A percentile compares a stretch with the other conserved stretches of the same genome.
Evolutionary conservation across 108 stramenopile genomes (phyloP).

Genomic region (Nitzschia sp.): DNA sequence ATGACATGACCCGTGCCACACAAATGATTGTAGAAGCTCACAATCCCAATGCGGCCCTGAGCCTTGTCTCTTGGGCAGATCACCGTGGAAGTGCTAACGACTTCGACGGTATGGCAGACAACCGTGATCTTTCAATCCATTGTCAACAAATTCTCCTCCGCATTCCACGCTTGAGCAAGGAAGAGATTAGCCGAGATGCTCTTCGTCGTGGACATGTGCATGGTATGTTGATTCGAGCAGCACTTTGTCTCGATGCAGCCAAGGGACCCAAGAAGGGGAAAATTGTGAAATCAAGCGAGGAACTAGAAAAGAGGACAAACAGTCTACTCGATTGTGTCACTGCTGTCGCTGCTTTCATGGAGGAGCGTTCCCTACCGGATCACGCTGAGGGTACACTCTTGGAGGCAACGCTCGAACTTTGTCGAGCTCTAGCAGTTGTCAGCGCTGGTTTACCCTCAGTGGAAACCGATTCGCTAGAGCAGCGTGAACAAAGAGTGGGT

Average conservation of each 20-base stretch:
- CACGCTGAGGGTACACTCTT: conserved; percentile 25
- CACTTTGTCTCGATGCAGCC: conserved; percentile 50
- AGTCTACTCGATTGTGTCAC: conserved; percentile 43
- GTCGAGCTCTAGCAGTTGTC: conserved; percentile 41
- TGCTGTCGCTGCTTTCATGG: conserved; percentile 21
- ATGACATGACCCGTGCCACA: conserved; percentile 55
- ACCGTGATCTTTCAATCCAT: conserved; percentile 69
- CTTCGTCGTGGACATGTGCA: conserved; percentile 60
- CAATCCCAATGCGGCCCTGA: conserved; percentile 60
- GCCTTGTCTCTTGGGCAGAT: conserved; percentile 26
- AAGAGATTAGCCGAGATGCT: conserved; percentile 41
- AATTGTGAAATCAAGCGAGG: conserved; percentile 50
- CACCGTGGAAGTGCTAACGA: conserved; percentile 5
- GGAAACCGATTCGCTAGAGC: conserved; percentile 36
- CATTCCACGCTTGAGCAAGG: conserved; percentile 18
- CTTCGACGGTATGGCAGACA: conserved; percentile 47
- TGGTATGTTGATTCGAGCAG: conserved; percentile 61
- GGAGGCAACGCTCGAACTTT: conserved; percentile 35
- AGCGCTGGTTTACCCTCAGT: conserved; percentile 38
- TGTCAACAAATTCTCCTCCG: conserved; percentile 37
- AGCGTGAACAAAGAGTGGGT: conserved; percentile 23
- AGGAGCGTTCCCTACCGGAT: background rate
- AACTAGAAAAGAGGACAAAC: conserved; percentile 44
- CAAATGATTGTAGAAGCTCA: conserved; percentile 57
- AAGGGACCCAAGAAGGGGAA: conserved; percentile 85